phyloP scores from a whole-genome alignment of 2,329 filamentous ascomycete genomes.

The Fusarium pilosicola region DNA sequence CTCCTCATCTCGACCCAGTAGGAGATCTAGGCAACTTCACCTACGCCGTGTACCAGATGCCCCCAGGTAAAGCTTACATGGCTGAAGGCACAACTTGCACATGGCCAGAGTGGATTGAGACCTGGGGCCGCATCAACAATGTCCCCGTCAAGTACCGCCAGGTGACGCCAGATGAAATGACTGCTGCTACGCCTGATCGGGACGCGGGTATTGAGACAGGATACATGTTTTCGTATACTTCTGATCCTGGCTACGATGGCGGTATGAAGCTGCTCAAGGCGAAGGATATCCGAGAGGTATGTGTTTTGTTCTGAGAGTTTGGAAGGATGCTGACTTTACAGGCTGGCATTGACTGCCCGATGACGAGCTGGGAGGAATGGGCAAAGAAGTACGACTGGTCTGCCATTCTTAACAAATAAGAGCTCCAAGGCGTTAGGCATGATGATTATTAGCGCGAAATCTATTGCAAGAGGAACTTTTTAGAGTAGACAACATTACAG shows the following conservation, averaged over 20 bases:
- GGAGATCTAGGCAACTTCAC: constrained; percentile 59
- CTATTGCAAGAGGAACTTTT: background rate
- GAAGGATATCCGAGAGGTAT: constrained; percentile 56
- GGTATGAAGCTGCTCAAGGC: constrained; percentile 55
- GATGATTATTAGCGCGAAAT: background rate
- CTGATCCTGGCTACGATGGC: constrained; percentile 61
- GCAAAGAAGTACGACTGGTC: constrained; percentile 51
- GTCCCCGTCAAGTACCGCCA: constrained; percentile 52
- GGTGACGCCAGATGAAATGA: constrained; percentile 54
- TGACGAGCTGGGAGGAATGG: constrained; percentile 53
- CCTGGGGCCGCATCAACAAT: constrained; percentile 54
- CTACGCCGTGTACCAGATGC: constrained; percentile 61
- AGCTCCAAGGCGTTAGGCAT: background rate
- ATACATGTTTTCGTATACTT: constrained; percentile 59
- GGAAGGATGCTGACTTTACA: constrained; percentile 21
- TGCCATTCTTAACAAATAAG: constrained; percentile 15
- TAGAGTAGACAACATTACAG: background rate
- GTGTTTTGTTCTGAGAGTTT: background rate
- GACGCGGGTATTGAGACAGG: constrained; percentile 57
- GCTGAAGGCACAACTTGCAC: constrained; percentile 57
- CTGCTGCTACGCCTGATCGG: constrained; percentile 49
- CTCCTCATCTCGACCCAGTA: constrained; percentile 60
- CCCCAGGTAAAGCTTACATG: constrained; percentile 60
- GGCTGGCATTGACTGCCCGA: constrained; percentile 57
- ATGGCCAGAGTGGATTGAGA: constrained; percentile 57